Base-by-base conservation (phyloP, 177 flowering plant genomes). In the Telopea speciosissima region DNA sequence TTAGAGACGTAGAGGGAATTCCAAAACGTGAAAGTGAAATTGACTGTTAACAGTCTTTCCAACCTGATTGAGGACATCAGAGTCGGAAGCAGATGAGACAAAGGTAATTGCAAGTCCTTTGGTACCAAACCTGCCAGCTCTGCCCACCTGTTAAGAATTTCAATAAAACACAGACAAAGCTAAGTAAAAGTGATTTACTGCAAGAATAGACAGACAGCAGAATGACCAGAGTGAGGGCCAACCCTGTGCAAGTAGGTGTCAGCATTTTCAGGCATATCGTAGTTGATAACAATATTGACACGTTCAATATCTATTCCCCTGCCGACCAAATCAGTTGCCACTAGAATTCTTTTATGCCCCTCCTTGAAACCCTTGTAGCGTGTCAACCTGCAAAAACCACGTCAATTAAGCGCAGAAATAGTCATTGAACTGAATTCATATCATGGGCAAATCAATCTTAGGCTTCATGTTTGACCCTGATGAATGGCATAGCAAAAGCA, bases 251-350 rank as follows among this genome's bases (percentile, higher is more conserved):
- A 77, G 68, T 96, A 96, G 13, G 99, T 93, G 72, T 96, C 99
- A 2, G 99, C 99, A 79, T 96, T 90, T 79, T 96, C 99, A 3
- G 98, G 99, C 99, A 96, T 96, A 79, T 96, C 98, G 83, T 96
- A 96, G 74, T 96, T 96, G 78, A 96, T 89, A 23, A 96, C 99
- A 71, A 95, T 95, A 80, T 95, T 95, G 1, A 95, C 98, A 19
- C 98, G 90, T 70, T 93, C 99, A 72, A 96, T 93, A 73, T 93
- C 99, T 70, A 96, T 96, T 26, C 99, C 99, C 69, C 99, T 82
- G 12, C 98, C 99, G 68, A 96, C 99, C 81, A 96, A 85, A 85
- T 93, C 99, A 5, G 98, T 96, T 22, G 99, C 98, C 36, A 90
- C 99, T 45, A 96, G 91, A 76, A 95, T 95, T 80, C 99, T 84